A percentile compares a stretch with the other conserved stretches of the same genome.
Evolutionary conservation across 306 rosid species (phyloP).

Genomic region (Abrus precatorius): DNA sequence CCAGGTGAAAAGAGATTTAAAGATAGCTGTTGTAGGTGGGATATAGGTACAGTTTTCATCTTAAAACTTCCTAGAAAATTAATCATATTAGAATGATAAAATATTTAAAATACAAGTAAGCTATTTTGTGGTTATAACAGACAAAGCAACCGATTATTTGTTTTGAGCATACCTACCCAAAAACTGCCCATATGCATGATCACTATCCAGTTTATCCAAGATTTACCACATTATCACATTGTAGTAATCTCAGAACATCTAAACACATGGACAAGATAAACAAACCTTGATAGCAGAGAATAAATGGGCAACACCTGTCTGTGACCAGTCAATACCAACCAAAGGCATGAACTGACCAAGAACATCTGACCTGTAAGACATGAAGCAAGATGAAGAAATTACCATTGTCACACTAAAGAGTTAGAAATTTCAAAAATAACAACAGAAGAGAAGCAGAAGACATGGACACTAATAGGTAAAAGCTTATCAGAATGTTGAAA

Average conservation of each 20-base stretch:
- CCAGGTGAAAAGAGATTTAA: constrained; percentile 16
- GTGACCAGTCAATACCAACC: constrained; percentile 99
- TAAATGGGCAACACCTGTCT: constrained; percentile 93
- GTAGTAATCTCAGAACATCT: constrained; percentile 43
- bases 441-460: constrained; percentile 32
- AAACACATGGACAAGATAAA: constrained; percentile 36
- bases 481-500: constrained; percentile 29
- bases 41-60: constrained; percentile 13
- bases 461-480: not conserved
- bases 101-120: constrained; percentile 16
- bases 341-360: constrained; percentile 99
- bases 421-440: not conserved
- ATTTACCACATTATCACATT: constrained; percentile 41
- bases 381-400: constrained; percentile 42
- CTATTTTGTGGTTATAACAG: constrained; percentile 39
- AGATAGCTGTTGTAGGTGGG: constrained; percentile 4
- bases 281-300: constrained; percentile 97
- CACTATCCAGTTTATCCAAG: constrained; percentile 35
- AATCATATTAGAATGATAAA: not conserved
- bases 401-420: constrained; percentile 27
- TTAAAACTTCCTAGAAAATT: constrained; percentile 6
- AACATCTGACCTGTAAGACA: constrained; percentile 83
- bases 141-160: constrained; percentile 40
- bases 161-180: constrained; percentile 33
- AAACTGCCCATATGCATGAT: constrained; percentile 30